Evolutionary conservation across 2,329 filamentous ascomycete genomes (phyloP), one percentile per base, ranked within the genome.

Genomic region (Pseudocercospora cruenta): DNA sequence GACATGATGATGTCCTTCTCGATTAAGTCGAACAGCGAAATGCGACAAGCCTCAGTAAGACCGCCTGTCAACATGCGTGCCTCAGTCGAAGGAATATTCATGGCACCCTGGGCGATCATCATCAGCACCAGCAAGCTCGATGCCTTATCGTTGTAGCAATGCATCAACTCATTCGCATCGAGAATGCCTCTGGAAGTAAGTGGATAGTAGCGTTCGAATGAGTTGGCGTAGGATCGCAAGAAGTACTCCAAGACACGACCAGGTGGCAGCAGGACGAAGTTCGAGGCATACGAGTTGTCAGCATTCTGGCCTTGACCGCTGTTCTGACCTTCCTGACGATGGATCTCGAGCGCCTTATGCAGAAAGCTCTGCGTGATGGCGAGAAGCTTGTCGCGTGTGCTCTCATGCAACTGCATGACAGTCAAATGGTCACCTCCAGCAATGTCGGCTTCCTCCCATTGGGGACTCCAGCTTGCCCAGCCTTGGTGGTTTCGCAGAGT

Each of bases 31-130:
- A 90, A 91, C 10, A 92, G 82, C 1, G 88, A 90, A 70, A 91
- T 90, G 49, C 89, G 87, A 74, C 89, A 91, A 3, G 88, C 90
- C 77, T 91, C 90, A 0, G 87, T 88, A 63, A 92, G 79, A 0
- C 89, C 89, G 1, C 87, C 87, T 4, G 88, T 87, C 12, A 92
- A 80, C 75, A 86, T 88, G 47, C 88, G 82, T 1, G 89, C 88
- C 77, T 91, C 89, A 0, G 86, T 81, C 45, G 86, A 88, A 3
- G 88, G 86, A 59, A 90, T 86, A n/a, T 85, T 84, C 64, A 88
- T 87, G 9, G 89, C 89, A 16, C 89, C 90, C 71, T 90, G 88
- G 0, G 89, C 89, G 63, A 91, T 89, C 89, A 91, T 91, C 75
- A 91, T 84, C 22, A 91, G 80, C 0, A 91, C 84, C 12, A 91